Evolutionary conservation across 164 flowering plant species (phyloP), one percentile per base, ranked within the genome.

Genomic region (Chloranthus sessilifolius): DNA sequence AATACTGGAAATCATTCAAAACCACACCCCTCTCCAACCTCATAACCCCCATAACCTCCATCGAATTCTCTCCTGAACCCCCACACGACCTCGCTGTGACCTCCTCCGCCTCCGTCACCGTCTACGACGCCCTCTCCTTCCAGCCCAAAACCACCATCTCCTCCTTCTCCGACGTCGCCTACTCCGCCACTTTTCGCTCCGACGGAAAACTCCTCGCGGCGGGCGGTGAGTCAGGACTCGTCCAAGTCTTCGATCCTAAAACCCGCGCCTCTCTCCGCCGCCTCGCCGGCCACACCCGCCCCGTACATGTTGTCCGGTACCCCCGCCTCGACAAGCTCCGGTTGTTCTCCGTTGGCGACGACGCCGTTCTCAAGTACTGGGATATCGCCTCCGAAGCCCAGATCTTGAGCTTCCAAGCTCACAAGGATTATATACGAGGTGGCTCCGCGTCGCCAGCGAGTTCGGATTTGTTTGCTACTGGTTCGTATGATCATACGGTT

Each of bases 191-290:
- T 1, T 92, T 66, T 64, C 91, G 98, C 36, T 70, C 66, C 64
- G 98, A 92, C 34, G 90, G 94, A n/a, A 65, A 49, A 19, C 82
- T 92, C 38, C n/a, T 92, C 25, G 98, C 94, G 23, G 90, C 94
- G 23, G 74, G 87, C 0, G 79, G 72, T n/a, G 67, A 73, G 21
- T 77, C 95, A 7, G 96, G 94, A 12, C 47, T 63, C 17, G 55
- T 88, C 27, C 85, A 75, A 35, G 79, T 92, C 41, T 85, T 83
- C 56, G 85, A 78, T 33, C 63, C 68, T 40, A 75, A 70, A 28
- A 59, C 70, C 21, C 67, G 87, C 4, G 52, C 34, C 14, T 60
- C 77, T 5, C 78, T 88, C 16, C 77, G 95, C 2, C 69, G 63
- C 21, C 70, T 92, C 26, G 56, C 54, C 7, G 80, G 80, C 16